Evolutionary conservation across 192 early-diverging fungal genomes (phyloP).

Genomic region (Backusella sp.): DNA sequence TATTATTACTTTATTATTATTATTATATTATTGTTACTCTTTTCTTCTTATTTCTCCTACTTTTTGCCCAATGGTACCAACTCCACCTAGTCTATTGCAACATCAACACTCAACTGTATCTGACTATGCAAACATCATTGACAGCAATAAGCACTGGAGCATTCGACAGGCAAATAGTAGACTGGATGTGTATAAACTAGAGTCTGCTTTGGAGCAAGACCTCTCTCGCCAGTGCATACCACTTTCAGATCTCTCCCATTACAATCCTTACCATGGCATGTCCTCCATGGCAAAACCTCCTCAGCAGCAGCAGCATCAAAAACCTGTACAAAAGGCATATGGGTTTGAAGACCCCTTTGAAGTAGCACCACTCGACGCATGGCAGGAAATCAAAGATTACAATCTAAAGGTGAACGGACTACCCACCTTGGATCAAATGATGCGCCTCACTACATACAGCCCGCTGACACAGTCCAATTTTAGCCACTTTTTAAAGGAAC

Average conservation of each 20-base stretch:
- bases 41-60: not conserved
- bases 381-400: conserved; percentile 41
- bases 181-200: conserved; percentile 1
- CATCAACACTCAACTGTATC: not conserved
- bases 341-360: conserved; percentile 34
- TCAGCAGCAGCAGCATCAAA: not conserved
- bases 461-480: conserved; percentile 41
- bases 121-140: not conserved
- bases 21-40: not conserved
- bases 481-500: conserved; percentile 27
- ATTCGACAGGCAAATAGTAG: conserved; percentile 36
- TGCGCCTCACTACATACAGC: conserved; percentile 22
- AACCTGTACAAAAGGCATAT: conserved; percentile 16
- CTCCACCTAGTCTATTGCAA: not conserved
- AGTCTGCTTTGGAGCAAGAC: conserved; percentile 22
- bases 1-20: not conserved
- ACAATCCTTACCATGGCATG: conserved; percentile 21
- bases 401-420: conserved; percentile 36
- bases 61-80: not conserved
- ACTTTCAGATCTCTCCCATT: conserved; percentile 12
- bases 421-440: conserved; percentile 37
- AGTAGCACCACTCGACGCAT: conserved; percentile 32
- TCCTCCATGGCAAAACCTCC: not conserved
- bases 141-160: conserved; percentile 19
- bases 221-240: conserved; percentile 22